These are phyloP conservation scores for Brassica balearica DNA, from an alignment of 441 rosid genomes.

Conservation along the genomic window DNA sequence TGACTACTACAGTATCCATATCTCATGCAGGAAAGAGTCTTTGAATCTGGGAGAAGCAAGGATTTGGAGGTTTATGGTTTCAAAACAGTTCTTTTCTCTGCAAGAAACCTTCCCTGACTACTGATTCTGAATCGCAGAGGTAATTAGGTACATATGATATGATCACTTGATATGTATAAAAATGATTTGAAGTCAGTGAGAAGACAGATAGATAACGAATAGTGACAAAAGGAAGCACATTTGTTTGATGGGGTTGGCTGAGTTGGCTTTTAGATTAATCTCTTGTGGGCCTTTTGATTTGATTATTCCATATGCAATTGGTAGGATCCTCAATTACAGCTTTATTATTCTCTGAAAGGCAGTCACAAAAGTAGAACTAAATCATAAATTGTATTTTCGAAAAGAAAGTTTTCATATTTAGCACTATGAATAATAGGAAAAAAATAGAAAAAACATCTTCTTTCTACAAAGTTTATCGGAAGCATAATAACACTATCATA, in stretches of 20 bases:
- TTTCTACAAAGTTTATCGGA: background rate
- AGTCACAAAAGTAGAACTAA: conserved; percentile 27
- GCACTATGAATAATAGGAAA: conserved; percentile 14
- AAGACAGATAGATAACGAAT: conserved; percentile 44
- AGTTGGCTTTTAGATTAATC: conserved; percentile 46
- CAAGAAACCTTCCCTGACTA: conserved; percentile 44
- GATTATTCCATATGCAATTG: conserved; percentile 48
- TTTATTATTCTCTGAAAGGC: conserved; percentile 37
- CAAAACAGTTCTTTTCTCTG: conserved; percentile 36
- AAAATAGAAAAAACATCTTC: background rate
- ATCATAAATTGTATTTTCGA: conserved; percentile 2
- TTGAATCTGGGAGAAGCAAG: conserved; percentile 5
- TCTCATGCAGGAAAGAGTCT: conserved; percentile 42
- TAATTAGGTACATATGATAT: conserved; percentile 35
- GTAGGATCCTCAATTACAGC: conserved; percentile 44
- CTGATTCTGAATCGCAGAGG: conserved; percentile 45
- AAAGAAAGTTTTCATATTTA: background rate
- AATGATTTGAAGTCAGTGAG: conserved; percentile 46
- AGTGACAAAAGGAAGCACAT: conserved; percentile 43
- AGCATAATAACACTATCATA: background rate
- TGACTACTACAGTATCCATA: conserved; percentile 66
- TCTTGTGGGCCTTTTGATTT: conserved; percentile 44
- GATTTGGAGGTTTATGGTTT: conserved; percentile 31
- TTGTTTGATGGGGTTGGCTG: conserved; percentile 39
- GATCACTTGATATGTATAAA: conserved; percentile 36